These are phyloP conservation scores for Gossypium sturtianum DNA, from an alignment of 345 rosid genomes.

Conservation along the genomic window DNA sequence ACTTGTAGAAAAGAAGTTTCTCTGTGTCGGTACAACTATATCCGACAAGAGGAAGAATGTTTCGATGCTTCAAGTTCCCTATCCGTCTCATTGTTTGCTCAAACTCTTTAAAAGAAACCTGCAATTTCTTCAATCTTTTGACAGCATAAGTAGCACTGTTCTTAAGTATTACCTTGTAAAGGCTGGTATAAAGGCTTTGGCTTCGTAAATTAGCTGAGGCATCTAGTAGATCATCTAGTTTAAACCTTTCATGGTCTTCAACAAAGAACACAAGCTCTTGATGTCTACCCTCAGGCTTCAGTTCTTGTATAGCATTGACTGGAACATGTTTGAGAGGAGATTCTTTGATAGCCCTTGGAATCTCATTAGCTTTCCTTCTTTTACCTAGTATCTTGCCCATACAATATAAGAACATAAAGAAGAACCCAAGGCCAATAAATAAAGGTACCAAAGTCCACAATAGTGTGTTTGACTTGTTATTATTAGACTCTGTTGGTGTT, in stretches of 20 bases:
- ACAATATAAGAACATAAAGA: slow-evolving; percentile 22
- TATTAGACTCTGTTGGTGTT: neutral
- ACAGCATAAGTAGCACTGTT: slow-evolving; percentile 42
- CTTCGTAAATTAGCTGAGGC: slow-evolving; percentile 47
- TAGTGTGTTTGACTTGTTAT: neutral
- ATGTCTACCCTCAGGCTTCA: slow-evolving; percentile 20
- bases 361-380: slow-evolving; percentile 21
- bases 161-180: slow-evolving; percentile 41
- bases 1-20: slow-evolving; percentile 53
- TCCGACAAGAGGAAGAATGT: slow-evolving; percentile 45
- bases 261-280: slow-evolving; percentile 47
- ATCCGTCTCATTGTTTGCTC: slow-evolving; percentile 34
- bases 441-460: slow-evolving; percentile 3
- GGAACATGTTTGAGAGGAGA: slow-evolving; percentile 19
- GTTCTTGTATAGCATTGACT: slow-evolving; percentile 1
- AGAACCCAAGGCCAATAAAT: slow-evolving; percentile 16
- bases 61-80: slow-evolving; percentile 53
- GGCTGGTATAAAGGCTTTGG: slow-evolving; percentile 43
- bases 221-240: slow-evolving; percentile 48
- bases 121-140: slow-evolving; percentile 48
- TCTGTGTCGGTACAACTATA: slow-evolving; percentile 40
- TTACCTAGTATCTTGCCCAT: slow-evolving; percentile 15
- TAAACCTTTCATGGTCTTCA: slow-evolving; percentile 39
- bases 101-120: slow-evolving; percentile 37
- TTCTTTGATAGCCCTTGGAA: slow-evolving; percentile 23